Evolutionary conservation across 2,329 filamentous ascomycete species (phyloP), one percentile per base, ranked within the genome.

Genomic region (Ophiostoma ulmi): DNA sequence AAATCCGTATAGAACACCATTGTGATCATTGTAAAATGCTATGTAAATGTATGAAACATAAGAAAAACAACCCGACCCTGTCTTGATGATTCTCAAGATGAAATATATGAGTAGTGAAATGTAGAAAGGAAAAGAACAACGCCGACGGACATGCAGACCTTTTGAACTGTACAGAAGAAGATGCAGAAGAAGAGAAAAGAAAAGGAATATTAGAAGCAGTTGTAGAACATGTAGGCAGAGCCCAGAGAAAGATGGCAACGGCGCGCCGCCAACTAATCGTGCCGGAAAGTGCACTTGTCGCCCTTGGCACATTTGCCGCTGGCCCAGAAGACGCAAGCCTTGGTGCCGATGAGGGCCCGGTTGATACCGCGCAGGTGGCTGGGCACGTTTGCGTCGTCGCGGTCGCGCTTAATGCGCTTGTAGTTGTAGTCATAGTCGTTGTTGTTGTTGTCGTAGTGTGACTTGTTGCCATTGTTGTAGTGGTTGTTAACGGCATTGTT

Each of bases 251-350:
- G 44, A n/a, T 48, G 39, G 8, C 14, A 44, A 44, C 3, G 7
- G 39, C 31, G 31, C 31, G 31, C 31, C 3, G 31, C 14, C 14
- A 17, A 41, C 70, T 68, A 80, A 61, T 91, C 88, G 76, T 93
- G 90, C 70, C 90, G 84, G 78, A 90, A 93, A 1, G 90, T 92
- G 80, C 90, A 92, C 75, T 88, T 88, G 48, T 90, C 88, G 31
- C 90, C 90, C 77, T 91, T 89, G 7, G 86, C 87, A 79, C 90
- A 92, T 76, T 88, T 89, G 17, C 90, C 90, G 76, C 90, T 86
- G 71, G 86, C 84, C 83, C 84, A 92, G 78, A 91, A 93, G 26
- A 85, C 85, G 78, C 90, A 92, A 5, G 89, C 84, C 76, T 90
- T 88, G 63, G 89, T 90, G 70, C 88, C 87, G 67, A 88, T 87